Percentiles rank a stretch among this genome's conserved stretches.
These are phyloP conservation scores for Rhodotorula glutinis DNA, from an alignment of 1,284 basidiomycete genomes.

Conservation along the genomic window DNA sequence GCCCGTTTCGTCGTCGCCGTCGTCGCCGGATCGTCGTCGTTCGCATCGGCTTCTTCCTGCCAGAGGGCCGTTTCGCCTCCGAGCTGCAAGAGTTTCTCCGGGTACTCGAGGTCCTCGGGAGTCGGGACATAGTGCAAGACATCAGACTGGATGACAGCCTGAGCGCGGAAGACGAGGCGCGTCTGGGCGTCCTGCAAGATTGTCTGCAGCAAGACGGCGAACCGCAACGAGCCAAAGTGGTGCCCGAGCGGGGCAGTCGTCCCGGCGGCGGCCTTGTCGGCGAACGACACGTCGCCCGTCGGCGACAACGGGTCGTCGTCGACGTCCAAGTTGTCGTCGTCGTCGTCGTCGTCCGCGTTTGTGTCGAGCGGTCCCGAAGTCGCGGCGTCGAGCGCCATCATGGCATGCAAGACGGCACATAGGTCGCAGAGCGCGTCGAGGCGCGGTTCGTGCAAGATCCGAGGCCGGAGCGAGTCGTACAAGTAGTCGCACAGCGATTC, in stretches of 20 bases:
- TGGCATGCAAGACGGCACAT: slow-evolving; percentile 85
- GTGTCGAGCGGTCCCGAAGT: slow-evolving; percentile 44
- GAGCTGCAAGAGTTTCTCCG: slow-evolving; percentile 59
- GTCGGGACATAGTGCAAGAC: slow-evolving; percentile 76
- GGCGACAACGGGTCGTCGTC: slow-evolving; percentile 41
- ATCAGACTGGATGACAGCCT: slow-evolving; percentile 79
- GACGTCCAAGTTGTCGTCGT: slow-evolving; percentile 47
- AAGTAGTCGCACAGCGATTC: slow-evolving; percentile 86
- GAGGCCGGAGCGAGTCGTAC: slow-evolving; percentile 86
- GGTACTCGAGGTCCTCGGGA: slow-evolving; percentile 75
- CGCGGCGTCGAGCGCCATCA: slow-evolving; percentile 78
- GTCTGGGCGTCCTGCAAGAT: slow-evolving; percentile 92
- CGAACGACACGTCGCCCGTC: neutral
- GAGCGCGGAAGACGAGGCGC: slow-evolving; percentile 85
- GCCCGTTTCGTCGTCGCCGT: neutral
- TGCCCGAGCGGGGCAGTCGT: neutral
- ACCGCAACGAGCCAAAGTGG: slow-evolving; percentile 29
- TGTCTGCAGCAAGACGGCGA: slow-evolving; percentile 64
- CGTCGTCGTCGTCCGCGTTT: slow-evolving; percentile 48
- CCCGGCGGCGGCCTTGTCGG: neutral
- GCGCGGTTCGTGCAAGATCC: slow-evolving; percentile 83
- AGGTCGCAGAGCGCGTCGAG: slow-evolving; percentile 84
- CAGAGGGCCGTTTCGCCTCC: neutral
- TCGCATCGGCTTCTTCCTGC: slow-evolving; percentile 18
- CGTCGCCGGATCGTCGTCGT: slow-evolving; percentile 29